These are phyloP conservation scores for Erigeron canadensis DNA, from an alignment of 129 eudicot species.

Conservation along the genomic window DNA sequence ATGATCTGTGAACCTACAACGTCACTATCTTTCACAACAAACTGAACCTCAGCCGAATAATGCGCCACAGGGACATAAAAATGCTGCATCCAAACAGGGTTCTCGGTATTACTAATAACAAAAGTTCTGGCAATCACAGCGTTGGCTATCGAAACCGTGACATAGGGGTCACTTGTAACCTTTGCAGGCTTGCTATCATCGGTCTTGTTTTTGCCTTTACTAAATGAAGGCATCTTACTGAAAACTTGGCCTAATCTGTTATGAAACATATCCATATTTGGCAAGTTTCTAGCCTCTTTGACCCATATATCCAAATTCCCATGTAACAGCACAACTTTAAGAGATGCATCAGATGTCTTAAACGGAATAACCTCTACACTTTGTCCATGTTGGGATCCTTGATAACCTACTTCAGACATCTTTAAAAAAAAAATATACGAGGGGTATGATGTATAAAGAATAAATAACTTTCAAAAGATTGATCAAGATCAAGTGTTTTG, in stretches of 20 bases:
- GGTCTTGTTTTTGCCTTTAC: constrained; percentile 27
- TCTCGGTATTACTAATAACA: constrained; percentile 39
- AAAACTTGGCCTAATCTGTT: constrained; percentile 35
- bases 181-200: constrained; percentile 35
- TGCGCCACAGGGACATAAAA: constrained; percentile 47
- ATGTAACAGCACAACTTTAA: constrained; percentile 35
- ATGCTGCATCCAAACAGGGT: constrained; percentile 48
- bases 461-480: neutral
- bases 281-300: constrained; percentile 41
- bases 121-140: constrained; percentile 45
- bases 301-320: constrained; percentile 51
- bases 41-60: constrained; percentile 34
- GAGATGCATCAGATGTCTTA: constrained; percentile 31
- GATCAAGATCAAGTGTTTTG: constrained; percentile 24
- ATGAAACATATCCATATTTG: constrained; percentile 44
- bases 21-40: constrained; percentile 43
- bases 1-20: constrained; percentile 40
- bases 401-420: constrained; percentile 23
- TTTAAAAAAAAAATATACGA: too few relatives aligned
- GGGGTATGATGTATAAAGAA: neutral
- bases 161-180: constrained; percentile 46
- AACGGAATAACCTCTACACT: constrained; percentile 33
- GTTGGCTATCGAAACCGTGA: constrained; percentile 38
- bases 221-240: constrained; percentile 33
- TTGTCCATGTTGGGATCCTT: constrained; percentile 34